phyloP scores from a whole-genome alignment of 371 early-diverging fungal genomes.

The Caulochytrium protostelioides region DNA sequence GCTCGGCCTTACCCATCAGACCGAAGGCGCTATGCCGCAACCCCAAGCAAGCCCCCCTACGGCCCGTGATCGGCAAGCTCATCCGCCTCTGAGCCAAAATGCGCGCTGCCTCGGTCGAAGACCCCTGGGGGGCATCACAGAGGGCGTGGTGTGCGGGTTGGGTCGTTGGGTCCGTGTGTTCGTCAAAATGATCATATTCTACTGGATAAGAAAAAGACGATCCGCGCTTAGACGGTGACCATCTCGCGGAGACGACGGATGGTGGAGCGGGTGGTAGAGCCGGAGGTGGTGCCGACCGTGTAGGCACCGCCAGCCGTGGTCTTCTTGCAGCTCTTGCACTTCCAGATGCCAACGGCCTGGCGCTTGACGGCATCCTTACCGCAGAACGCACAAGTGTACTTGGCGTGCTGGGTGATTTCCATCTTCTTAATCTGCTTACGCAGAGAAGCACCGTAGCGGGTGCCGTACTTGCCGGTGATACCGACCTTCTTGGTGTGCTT shows the following conservation, averaged over 20 bases:
- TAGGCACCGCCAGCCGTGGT: slow-evolving; percentile 98
- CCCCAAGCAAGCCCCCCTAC: too few relatives aligned
- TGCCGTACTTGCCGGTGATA: slow-evolving; percentile 99
- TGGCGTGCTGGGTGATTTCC: slow-evolving; percentile 98
- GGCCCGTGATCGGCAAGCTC: too few relatives aligned
- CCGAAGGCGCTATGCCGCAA: too few relatives aligned
- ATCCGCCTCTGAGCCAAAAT: too few relatives aligned
- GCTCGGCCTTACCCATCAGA: too few relatives aligned
- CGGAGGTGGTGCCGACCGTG: slow-evolving; percentile 83
- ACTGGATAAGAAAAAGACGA: too few relatives aligned
- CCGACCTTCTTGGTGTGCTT: slow-evolving; percentile 99
- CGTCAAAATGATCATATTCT: too few relatives aligned
- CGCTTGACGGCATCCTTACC: slow-evolving; percentile 97
- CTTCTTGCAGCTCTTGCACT: slow-evolving; percentile 94
- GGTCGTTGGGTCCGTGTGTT: too few relatives aligned
- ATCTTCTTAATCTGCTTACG: slow-evolving; percentile 99
- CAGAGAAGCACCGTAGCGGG: slow-evolving; percentile 99
- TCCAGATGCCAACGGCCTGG: slow-evolving; percentile 97
- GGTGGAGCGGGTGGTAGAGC: slow-evolving; percentile 75
- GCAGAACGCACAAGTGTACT: slow-evolving; percentile 99
- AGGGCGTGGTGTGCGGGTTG: too few relatives aligned
- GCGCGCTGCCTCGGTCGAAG: too few relatives aligned
- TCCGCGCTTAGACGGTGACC: too few relatives aligned
- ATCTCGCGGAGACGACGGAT: slow-evolving; percentile 97
- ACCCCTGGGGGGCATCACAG: too few relatives aligned